phyloP scores from a whole-genome alignment of 345 rosid genomes.

The Bruguiera sexangula region DNA sequence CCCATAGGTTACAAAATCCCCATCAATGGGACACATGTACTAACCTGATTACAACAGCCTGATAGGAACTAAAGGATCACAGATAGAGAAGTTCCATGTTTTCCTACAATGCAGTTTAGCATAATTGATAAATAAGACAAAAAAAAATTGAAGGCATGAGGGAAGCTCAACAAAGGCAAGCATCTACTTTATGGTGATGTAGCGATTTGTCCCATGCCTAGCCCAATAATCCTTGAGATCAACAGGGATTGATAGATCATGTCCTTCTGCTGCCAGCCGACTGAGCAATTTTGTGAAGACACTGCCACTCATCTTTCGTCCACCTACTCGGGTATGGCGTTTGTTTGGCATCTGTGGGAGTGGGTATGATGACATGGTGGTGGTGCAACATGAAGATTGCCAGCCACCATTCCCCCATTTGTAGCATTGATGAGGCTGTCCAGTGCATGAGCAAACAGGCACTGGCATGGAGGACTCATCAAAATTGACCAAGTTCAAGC shows the following conservation, averaged over 20 bases:
- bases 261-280: slow-evolving; percentile 69
- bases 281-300: slow-evolving; percentile 71
- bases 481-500: slow-evolving; percentile 56
- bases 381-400: slow-evolving; percentile 99
- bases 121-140: slow-evolving; percentile 11
- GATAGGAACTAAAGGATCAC: slow-evolving; percentile 12
- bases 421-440: slow-evolving; percentile 77
- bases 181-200: slow-evolving; percentile 85
- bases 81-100: slow-evolving; percentile 19
- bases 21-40: slow-evolving; percentile 10
- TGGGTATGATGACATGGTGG: slow-evolving; percentile 70
- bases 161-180: slow-evolving; percentile 3
- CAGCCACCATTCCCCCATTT: slow-evolving; percentile 99
- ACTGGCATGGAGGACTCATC: slow-evolving; percentile 73
- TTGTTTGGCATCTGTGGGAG: slow-evolving; percentile 87
- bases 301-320: slow-evolving; percentile 90
- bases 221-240: slow-evolving; percentile 96
- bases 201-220: slow-evolving; percentile 87
- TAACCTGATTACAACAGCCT: slow-evolving; percentile 12
- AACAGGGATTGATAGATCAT: slow-evolving; percentile 53
- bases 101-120: slow-evolving; percentile 17
- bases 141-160: not conserved
- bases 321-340: slow-evolving; percentile 83
- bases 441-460: slow-evolving; percentile 88
- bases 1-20: slow-evolving; percentile 14